Percentiles rank a stretch among this genome's conserved stretches.
phyloP scores from a whole-genome alignment of 2,329 filamentous ascomycete genomes.

The Endothia cerciana region DNA sequence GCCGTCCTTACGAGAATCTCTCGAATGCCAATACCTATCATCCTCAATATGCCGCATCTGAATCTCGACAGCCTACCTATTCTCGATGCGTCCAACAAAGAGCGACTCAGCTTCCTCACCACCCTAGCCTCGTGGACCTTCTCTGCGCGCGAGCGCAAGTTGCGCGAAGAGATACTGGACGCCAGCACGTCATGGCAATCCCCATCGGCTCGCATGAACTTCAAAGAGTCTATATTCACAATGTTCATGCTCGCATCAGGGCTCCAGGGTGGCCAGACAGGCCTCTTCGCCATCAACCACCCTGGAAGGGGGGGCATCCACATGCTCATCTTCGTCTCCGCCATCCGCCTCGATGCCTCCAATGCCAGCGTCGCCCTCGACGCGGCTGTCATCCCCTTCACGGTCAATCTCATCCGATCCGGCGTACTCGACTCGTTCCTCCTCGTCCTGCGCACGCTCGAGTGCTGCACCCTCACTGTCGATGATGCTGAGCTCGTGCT shows the following conservation, averaged over 20 bases:
- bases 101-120: slow-evolving; percentile 43
- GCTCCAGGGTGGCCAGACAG: slow-evolving; percentile 49
- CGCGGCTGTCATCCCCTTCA: slow-evolving; percentile 51
- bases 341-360: slow-evolving; percentile 49
- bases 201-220: slow-evolving; percentile 44
- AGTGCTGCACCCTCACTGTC: slow-evolving; percentile 44
- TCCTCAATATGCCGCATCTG: slow-evolving; percentile 46
- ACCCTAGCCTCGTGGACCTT: slow-evolving; percentile 46
- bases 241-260: slow-evolving; percentile 52
- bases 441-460: slow-evolving; percentile 40
- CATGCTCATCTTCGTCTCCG: slow-evolving; percentile 46
- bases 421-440: slow-evolving; percentile 44
- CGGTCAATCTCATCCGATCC: slow-evolving; percentile 38
- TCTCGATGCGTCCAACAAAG: slow-evolving; percentile 43
- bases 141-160: slow-evolving; percentile 45
- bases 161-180: slow-evolving; percentile 38
- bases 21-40: slow-evolving; percentile 36
- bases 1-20: slow-evolving; percentile 33
- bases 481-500: slow-evolving; percentile 61
- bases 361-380: slow-evolving; percentile 49
- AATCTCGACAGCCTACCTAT: slow-evolving; percentile 51
- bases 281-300: slow-evolving; percentile 48
- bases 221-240: slow-evolving; percentile 53
- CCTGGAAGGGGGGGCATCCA: slow-evolving; percentile 44
- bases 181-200: slow-evolving; percentile 31